phyloP scores from a whole-genome alignment of 1,284 basidiomycete species.

The Caloboletus firmus region DNA sequence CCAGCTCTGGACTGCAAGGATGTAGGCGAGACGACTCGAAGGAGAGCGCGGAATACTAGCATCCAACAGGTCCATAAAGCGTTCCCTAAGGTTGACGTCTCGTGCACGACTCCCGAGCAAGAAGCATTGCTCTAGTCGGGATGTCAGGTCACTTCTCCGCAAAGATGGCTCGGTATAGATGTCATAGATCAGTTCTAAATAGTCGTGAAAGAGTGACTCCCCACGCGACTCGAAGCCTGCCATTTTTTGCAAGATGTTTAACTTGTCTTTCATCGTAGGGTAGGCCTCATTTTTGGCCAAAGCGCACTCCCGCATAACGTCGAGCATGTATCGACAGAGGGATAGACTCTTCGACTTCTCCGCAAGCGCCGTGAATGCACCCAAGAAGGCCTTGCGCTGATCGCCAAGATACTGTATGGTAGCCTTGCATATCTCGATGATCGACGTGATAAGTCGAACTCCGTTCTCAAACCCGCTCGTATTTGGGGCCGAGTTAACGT shows the following conservation, averaged over 20 bases:
- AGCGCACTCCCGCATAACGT: constrained; percentile 88
- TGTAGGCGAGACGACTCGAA: constrained; percentile 83
- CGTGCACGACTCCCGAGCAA: constrained; percentile 88
- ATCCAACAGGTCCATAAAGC: constrained; percentile 92
- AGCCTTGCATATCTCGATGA: constrained; percentile 72
- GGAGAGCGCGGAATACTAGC: constrained; percentile 84
- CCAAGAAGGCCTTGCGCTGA: constrained; percentile 73
- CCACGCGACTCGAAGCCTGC: constrained; percentile 81
- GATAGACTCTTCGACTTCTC: constrained; percentile 88
- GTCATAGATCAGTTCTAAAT: constrained; percentile 89
- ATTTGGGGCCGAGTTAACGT: constrained; percentile 60
- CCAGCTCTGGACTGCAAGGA: constrained; percentile 95
- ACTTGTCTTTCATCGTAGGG: constrained; percentile 96
- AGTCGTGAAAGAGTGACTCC: constrained; percentile 76
- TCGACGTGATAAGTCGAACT: constrained; percentile 62
- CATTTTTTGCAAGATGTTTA: constrained; percentile 90
- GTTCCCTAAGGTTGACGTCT: constrained; percentile 78
- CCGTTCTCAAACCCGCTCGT: constrained; percentile 54
- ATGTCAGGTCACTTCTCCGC: constrained; percentile 91
- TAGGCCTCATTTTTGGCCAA: constrained; percentile 80
- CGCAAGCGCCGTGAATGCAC: constrained; percentile 75
- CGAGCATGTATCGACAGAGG: constrained; percentile 86
- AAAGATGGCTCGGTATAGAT: constrained; percentile 90
- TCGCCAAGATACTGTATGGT: constrained; percentile 68
- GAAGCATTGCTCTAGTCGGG: constrained; percentile 92